Conservation (phyloP, 1,284 basidiomycete species). For the Trametes polyzona region DNA sequence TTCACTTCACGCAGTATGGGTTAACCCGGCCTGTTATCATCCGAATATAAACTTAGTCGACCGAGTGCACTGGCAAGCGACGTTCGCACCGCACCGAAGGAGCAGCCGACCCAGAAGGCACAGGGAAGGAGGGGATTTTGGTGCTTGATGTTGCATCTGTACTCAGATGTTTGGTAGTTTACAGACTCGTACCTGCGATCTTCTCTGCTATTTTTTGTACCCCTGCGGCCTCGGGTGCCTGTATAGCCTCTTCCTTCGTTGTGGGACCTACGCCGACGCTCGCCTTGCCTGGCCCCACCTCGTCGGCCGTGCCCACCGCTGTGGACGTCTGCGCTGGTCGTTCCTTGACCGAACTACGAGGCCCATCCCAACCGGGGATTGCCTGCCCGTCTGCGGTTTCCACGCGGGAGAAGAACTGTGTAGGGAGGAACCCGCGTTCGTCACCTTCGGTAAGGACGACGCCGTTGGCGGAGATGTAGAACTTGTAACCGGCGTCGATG, state of each 20-base stretch:
- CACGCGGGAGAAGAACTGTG: slow-evolving; percentile 68
- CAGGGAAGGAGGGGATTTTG: too few species aligned
- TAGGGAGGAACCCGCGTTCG: slow-evolving; percentile 54
- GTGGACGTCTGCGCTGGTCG: background rate
- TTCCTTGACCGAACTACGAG: background rate
- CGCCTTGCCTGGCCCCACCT: background rate
- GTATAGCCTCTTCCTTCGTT: slow-evolving; percentile 8
- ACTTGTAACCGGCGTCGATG: slow-evolving; percentile 69
- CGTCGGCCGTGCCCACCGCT: background rate
- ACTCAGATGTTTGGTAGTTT: background rate
- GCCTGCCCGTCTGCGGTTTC: slow-evolving; percentile 43
- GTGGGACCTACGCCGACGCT: slow-evolving; percentile 5
- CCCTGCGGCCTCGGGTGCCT: background rate
- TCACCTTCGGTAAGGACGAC: slow-evolving; percentile 84
- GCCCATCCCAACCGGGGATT: slow-evolving; percentile 40
- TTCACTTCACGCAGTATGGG: too few species aligned
- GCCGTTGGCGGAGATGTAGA: slow-evolving; percentile 80
- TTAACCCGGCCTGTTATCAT: too few species aligned
- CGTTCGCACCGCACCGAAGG: too few species aligned
- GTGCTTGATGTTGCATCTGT: too few species aligned
- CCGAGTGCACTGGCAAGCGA: too few species aligned
- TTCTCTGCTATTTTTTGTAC: slow-evolving; percentile 11
- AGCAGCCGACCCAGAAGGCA: too few species aligned
- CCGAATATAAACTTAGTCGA: too few species aligned
- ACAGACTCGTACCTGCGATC: slow-evolving; percentile 10